Evolutionary conservation across 2,329 filamentous ascomycete species (phyloP), one percentile per base, ranked within the genome.

Genomic region (Fusarium chlamydosporum): DNA sequence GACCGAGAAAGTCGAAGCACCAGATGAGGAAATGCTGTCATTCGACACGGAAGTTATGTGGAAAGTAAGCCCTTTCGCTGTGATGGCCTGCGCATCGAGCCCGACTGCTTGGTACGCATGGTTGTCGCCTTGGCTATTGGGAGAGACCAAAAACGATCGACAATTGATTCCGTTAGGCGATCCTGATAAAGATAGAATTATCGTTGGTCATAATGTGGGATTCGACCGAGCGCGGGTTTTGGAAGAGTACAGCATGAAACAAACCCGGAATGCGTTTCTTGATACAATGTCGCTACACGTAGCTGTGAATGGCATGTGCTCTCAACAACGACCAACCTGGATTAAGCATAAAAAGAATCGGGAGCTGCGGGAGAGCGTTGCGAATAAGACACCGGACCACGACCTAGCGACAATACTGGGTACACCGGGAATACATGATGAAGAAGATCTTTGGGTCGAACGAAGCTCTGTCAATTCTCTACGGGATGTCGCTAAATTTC

Each of bases 221-320:
- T 99, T 96, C 77, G 96, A 99, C 76, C 87, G 96, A 26, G 95
- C 95, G 16, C 87, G 96, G 35, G 88, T 97, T 56, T 80, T 90
- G 20, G 96, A 99, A 77, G 96, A 99, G 77, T 99, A 99, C 77
- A 86, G 90, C 74, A 79, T 98, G 40, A 84, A 88, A 56, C 95
- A 97, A 78, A 91, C 93, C 1, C 88, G 89, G 38, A 98, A 94
- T 72, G 91, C 88, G 42, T 99, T 97, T 76, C 81, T 99, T 52
- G 96, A 99, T 77, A 99, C 96, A 31, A 99, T 99, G 96, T 98
- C 95, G 3, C 83, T 99, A 20, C 96, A 99, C 77, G 95, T 97
- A 9, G 96, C 96, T 4, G 95, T 97, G 26, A 99, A 99, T 76
- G 96, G 96, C 66, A 99, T 99, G 96, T 99, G 96, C 79, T 98